Evolutionary conservation across 345 rosid species (phyloP).

Genomic region (Stellera chamaejasme): DNA sequence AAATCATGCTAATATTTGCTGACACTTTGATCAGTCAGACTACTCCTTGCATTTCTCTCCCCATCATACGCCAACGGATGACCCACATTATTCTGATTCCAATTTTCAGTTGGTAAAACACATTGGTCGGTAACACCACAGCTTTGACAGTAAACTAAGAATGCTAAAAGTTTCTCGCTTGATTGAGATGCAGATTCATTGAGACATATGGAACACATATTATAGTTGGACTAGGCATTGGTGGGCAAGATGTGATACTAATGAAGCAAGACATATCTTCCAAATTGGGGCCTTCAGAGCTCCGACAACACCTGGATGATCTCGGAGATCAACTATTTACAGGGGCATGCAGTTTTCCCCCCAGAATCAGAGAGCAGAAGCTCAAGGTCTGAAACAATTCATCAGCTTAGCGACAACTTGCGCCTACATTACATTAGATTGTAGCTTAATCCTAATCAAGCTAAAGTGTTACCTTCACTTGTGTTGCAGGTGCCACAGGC

Average conservation of each 20-base stretch:
- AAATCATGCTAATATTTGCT: no score
- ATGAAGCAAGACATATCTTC: conserved; percentile 68
- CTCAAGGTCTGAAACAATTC: conserved; percentile 31
- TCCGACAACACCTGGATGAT: conserved; percentile 55
- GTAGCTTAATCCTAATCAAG: background rate
- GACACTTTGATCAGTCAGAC: no score
- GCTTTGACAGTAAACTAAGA: no score
- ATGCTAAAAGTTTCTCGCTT: no score
- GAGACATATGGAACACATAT: conserved; percentile 88
- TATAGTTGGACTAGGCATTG: conserved; percentile 65
- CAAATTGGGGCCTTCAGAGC: conserved; percentile 40
- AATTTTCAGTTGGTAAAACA: no score
- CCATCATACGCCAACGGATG: no score
- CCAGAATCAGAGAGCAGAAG: conserved; percentile 30
- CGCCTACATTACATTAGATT: background rate
- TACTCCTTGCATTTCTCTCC: no score
- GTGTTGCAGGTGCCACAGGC: conserved; percentile 59
- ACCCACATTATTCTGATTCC: no score
- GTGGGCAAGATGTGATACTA: conserved; percentile 68
- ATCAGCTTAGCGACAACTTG: background rate
- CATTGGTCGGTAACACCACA: no score
- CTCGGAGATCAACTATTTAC: conserved; percentile 82
- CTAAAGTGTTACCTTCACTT: background rate
- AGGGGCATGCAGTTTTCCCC: conserved; percentile 51
- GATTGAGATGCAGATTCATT: conserved; percentile 51